Evolutionary conservation across 495 filamentous ascomycete genomes (phyloP), one percentile per base, ranked within the genome.

Genomic region (Rhypophila decipiens): DNA sequence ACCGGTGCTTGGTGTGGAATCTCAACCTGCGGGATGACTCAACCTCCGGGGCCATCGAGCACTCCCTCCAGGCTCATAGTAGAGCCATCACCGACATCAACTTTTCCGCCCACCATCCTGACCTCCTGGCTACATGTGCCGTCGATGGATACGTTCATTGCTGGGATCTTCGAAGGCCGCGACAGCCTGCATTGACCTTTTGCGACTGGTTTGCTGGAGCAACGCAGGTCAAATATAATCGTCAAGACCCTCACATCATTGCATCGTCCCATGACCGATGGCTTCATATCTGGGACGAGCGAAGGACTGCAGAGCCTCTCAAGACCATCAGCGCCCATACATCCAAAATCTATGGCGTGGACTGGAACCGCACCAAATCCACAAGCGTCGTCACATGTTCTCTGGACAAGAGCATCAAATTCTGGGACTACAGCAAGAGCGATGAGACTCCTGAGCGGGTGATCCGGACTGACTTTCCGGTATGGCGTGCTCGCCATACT

Each of bases 81-180:
- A 76, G 91, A 39, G 90, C 90, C 46, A 97, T 97, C 44, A 96
- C 90, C 12, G 91, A 97, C 58, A 90, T 96, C 63, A 97, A 97
- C 61, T 97, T 96, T 63, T 93, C 86, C 0, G 90, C 91, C 0
- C 88, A 95, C 59, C 84, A 96, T 63, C 86, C 90, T 1, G 89
- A 96, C 52, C 73, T 87, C 27, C 75, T 97, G 15, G 87, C 91
- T 2, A 96, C 91, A 10, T 96, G 91, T 61, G 83, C 87, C 5
- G 85, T 97, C 18, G 91, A 97, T 66, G 93, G 88, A 34, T 95
- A 89, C 63, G 84, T 97, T 4, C 86, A 93, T 63, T 90, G 85
- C 49, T 97, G 91, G 90, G 91, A 97, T 66, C 67, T 97, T 17
- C 78, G 91, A 15, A 74, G 73, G 48, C 83, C 88, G 1, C 74